phyloP scores from a whole-genome alignment of 371 early-diverging fungal species.

The Mucor irregularis region DNA sequence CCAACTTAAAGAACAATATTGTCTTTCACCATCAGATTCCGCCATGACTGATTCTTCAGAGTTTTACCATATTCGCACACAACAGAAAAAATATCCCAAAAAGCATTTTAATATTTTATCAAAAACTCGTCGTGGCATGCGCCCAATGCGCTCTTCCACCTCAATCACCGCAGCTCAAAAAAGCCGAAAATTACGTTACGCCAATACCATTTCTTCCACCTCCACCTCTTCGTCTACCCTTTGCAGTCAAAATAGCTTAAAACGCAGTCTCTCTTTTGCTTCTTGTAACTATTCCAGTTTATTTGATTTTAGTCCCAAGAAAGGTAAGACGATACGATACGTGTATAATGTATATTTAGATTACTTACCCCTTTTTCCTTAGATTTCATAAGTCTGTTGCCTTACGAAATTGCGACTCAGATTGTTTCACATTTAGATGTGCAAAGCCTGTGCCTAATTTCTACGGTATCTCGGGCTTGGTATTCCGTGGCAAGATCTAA shows the following conservation, averaged over 20 bases:
- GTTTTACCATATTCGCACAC: constrained; percentile 6
- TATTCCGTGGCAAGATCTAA: constrained; percentile 11
- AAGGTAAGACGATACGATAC: constrained; percentile 6
- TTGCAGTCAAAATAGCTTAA: too few species aligned
- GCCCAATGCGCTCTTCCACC: constrained; percentile 9
- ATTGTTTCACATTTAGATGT: constrained; percentile 17
- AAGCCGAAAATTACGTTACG: neutral
- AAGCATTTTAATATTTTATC: neutral
- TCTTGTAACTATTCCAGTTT: neutral
- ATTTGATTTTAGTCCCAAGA: constrained; percentile 5
- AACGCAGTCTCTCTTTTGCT: too few species aligned
- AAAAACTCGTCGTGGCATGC: constrained; percentile 10
- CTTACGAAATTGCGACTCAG: constrained; percentile 21
- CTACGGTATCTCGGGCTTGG: constrained; percentile 16
- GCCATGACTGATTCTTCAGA: constrained; percentile 5
- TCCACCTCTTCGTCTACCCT: neutral
- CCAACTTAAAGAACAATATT: neutral
- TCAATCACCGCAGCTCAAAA: constrained; percentile 4
- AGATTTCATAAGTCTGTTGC: constrained; percentile 23
- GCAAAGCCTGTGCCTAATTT: constrained; percentile 2
- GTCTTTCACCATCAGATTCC: constrained; percentile 1
- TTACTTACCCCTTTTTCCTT: neutral
- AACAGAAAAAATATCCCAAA: neutral
- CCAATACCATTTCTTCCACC: neutral
- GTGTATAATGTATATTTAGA: neutral